Base-by-base conservation (phyloP, 192 early-diverging fungal species). In the Glomus cerebriforme region DNA sequence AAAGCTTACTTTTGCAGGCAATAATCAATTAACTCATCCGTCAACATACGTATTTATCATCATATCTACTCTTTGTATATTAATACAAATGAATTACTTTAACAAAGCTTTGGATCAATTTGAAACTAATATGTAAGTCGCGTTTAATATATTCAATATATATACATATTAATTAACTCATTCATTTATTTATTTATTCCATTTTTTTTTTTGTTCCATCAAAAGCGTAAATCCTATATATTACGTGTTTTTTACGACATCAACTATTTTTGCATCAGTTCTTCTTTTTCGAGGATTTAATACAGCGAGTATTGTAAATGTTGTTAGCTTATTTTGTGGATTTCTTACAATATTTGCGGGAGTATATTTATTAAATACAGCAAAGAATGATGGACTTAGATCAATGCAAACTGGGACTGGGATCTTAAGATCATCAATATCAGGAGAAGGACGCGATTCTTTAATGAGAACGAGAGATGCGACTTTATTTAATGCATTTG, bases 81-180 rank as follows among this genome's bases (percentile, higher is more conserved):
- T 97, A n/a, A 92, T 93, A 37, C 97, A 98, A 86, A 95, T 97
- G 91, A 98, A 98, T 84, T 98, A 97, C 84, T 96, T 98, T 77
- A 98, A 98, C 88, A 98, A 97, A 86, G 95, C 97, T 24, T 85
- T 98, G 35, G 95, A 95, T 79, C 85, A 92, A 76, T 98, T 97
- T 82, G 94, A 93, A 29, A 97, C 97, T 65, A 97, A 96, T 81
- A 82, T 95, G 89, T 88, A 86, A 84, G 87, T 82, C 1, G 34
- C 45, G 32, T 49, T 49, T 66, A 17, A 54, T 54, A 22, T 47
- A 4, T 73, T 31, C 17, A 22, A n/a, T 54, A n/a, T 43, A 6
- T 63, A 45, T 69, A 58, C 9, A 5, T 31, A 70, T 0, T 13
- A 15, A 66, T 49, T 68, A 10, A n/a, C 10, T 17, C 0, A 2